Evolutionary conservation across 345 rosid species (phyloP).

Genomic region (Ceriops tagal): DNA sequence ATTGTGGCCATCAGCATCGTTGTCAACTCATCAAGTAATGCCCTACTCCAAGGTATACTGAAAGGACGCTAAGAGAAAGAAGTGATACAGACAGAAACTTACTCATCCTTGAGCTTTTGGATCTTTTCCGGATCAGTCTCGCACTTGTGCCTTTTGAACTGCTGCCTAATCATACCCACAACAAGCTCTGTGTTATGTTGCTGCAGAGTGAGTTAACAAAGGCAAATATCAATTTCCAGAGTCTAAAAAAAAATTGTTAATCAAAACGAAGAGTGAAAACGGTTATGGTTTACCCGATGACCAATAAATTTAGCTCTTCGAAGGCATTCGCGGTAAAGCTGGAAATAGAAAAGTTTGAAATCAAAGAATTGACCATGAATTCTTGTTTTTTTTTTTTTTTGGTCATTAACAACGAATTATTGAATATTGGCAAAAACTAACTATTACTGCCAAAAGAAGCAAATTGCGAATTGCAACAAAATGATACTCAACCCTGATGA

Average conservation of each 20-base stretch:
- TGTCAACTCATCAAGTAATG: no score
- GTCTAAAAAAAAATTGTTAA: neutral
- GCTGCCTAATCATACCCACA: slow-evolving; percentile 79
- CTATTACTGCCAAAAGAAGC: neutral
- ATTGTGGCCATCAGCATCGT: no score
- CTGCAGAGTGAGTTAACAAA: slow-evolving; percentile 36
- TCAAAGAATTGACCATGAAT: no score
- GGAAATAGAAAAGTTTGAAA: slow-evolving; percentile 8
- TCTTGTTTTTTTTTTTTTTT: no score
- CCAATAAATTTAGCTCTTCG: slow-evolving; percentile 89
- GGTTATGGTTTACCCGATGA: slow-evolving; percentile 43
- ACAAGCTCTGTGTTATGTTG: slow-evolving; percentile 81
- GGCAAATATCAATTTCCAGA: neutral
- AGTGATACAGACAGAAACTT: slow-evolving; percentile 28
- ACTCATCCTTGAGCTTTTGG: slow-evolving; percentile 89
- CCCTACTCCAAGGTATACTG: neutral
- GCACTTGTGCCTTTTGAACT: slow-evolving; percentile 69
- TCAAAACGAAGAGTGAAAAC: neutral
- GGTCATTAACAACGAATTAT: no score
- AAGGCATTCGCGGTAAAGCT: slow-evolving; percentile 98
- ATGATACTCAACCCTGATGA: slow-evolving; percentile 56
- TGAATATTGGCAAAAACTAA: neutral
- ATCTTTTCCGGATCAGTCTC: slow-evolving; percentile 90
- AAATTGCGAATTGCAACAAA: neutral
- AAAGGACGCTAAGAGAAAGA: neutral